Evolutionary conservation across 331 rosid genomes (phyloP), one percentile per base, ranked within the genome.

Genomic region (Rhamnella rubrinervis): DNA sequence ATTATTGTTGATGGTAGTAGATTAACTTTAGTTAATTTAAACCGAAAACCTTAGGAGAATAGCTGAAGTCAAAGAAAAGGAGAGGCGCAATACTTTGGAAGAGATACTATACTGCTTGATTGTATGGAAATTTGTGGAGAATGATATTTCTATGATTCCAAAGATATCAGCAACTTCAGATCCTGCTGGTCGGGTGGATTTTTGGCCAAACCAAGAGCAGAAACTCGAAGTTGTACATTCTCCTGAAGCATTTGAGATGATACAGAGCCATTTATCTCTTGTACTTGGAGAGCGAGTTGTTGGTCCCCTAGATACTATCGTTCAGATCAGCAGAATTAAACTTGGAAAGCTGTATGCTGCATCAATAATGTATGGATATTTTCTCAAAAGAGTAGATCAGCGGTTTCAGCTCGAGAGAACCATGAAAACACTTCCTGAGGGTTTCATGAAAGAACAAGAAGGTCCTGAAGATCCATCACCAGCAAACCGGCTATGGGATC

Each of bases 301-400:
- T 11, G 93, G 93, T 25, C 99, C 99, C 57, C 96, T 91, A 7
- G 82, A 85, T 71, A 66, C 93, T 38, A 38, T 67, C 59, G 87
- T 89, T 75, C 85, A 89, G 86, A 89, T 95, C 61, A 91, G 97
- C 82, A 95, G 89, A 84, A 87, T 95, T 31, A 95, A 91, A 76
- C 85, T 93, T 52, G 98, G 97, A 28, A 93, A 93, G 87, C 78
- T 93, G 60, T 93, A 93, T 81, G 98, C 98, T 56, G 96, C 98
- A 81, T 93, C 98, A 8, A 85, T 93, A 63, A 93, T 93, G 96
- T 93, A 93, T 18, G 98, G 98, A 65, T 93, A 93, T 76, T 93
- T 93, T 65, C 95, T 93, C 57, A 91, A 77, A 81, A 89, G 98
- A 79, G 96, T 93, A 40, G 98, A 93, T 75, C 85, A 91, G 40